Percentiles rank a stretch among this genome's conserved stretches.
Conservation (phyloP, 345 rosid genomes). For the Gossypium thurberi region DNA sequence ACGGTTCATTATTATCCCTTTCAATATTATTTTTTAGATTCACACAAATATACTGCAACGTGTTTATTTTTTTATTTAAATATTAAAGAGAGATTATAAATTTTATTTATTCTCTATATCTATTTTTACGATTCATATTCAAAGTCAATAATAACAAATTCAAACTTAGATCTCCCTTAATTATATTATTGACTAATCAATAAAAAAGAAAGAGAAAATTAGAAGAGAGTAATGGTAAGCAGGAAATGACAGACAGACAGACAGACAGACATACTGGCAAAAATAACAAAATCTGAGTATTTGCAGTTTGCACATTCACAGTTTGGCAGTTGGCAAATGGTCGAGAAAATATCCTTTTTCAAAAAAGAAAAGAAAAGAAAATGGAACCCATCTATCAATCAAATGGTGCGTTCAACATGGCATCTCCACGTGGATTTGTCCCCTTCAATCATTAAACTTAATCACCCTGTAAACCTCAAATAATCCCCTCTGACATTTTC, state of each 20-base stretch:
- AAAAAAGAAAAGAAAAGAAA: neutral
- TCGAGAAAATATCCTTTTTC: neutral
- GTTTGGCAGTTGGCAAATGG: neutral
- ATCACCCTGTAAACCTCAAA: neutral
- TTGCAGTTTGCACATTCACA: neutral
- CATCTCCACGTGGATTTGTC: neutral
- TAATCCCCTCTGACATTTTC: neutral
- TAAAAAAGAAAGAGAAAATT: neutral
- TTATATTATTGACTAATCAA: no score
- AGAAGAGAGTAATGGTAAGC: neutral
- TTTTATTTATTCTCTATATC: no score
- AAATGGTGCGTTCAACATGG: neutral
- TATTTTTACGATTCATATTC: no score
- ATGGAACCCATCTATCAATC: neutral
- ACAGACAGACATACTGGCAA: neutral
- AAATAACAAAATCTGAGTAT: neutral
- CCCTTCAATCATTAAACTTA: neutral
- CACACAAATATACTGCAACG: no score
- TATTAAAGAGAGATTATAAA: rapidly evolving
- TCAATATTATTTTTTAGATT: no score
- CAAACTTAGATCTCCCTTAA: no score
- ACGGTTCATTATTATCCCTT: no score
- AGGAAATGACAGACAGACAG: neutral
- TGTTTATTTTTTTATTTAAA: no score
- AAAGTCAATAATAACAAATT: no score